Evolutionary conservation across 495 filamentous ascomycete genomes (phyloP), one percentile per base, ranked within the genome.

Genomic region (Xylaria longipes): DNA sequence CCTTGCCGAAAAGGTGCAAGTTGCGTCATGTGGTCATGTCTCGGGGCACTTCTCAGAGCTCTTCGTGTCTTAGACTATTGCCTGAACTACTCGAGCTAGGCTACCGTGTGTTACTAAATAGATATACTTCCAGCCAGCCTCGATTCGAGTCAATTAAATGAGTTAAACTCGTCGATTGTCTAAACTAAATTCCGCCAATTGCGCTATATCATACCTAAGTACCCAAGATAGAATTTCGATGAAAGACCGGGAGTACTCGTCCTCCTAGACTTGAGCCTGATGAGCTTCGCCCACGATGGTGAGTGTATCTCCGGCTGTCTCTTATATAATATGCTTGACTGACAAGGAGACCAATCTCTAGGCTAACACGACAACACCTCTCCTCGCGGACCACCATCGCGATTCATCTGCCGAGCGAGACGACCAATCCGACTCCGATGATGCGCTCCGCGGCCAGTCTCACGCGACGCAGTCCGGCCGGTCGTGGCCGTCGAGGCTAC

Each of bases 321-420:
- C 54, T 33, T 33, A 0, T 7, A 58, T 31, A 7, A 29, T 22
- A 1, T 22, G 6, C 0, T 60, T 60, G 25, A 58, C 54, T 71
- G 41, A 71, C 37, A 17, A 71, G 22, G 43, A 22, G 15, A 14
- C 29, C 22, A 17, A 41, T 35, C 12, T 56, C 25, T 50, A 77
- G 75, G 75, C 73, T 75, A 72, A 70, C 31, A 52, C 64, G 58
- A 73, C 75, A 20, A 79, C 75, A 31, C 77, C 77, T 50, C 77
- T 79, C 17, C 57, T 60, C 33, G 27, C 57, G 57, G 57, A 41
- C 67, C 73, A 74, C 56, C 72, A 69, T 61, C 77, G 70, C 54
- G 68, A 74, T 37, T 9, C 37, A 54, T 65, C 72, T 14, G 52
- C 50, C 17, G 50, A 71, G 54, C 46, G 35, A n/a, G 63, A 67